phyloP scores from a whole-genome alignment of 2,329 filamentous ascomycete species.

The Metarhizium brunneum region DNA sequence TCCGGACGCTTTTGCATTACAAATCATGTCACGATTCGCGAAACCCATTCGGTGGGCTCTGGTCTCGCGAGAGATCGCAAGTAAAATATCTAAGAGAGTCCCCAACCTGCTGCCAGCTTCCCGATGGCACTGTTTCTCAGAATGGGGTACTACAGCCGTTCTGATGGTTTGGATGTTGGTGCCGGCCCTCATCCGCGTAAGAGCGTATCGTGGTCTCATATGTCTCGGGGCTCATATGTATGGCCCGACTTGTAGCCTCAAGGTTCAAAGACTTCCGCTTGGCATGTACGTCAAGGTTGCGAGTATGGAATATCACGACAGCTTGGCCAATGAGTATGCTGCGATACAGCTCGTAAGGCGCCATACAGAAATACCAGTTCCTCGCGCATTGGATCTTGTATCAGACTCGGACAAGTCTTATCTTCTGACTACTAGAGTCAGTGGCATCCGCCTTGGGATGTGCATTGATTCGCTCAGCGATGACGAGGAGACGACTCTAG shows the following conservation, averaged over 20 bases:
- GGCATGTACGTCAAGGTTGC: conserved; percentile 10
- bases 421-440: conserved; percentile 1
- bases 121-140: background rate
- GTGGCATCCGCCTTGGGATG: background rate
- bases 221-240: conserved; percentile 3
- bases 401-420: background rate
- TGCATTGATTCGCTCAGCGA: conserved; percentile 4
- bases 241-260: conserved; percentile 6
- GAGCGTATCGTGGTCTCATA: background rate
- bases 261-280: conserved; percentile 12
- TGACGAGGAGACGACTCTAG: background rate
- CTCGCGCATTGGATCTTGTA: conserved; percentile 2
- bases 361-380: conserved; percentile 1
- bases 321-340: conserved; percentile 5
- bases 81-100: background rate
- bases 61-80: background rate
- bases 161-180: background rate
- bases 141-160: background rate
- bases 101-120: background rate
- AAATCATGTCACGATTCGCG: background rate
- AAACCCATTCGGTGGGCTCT: background rate
- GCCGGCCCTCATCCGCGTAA: background rate
- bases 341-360: conserved; percentile 3
- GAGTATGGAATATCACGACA: background rate
- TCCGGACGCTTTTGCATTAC: background rate